phyloP scores from a whole-genome alignment of 2,329 filamentous ascomycete species.

The Colletotrichum caudatum region DNA sequence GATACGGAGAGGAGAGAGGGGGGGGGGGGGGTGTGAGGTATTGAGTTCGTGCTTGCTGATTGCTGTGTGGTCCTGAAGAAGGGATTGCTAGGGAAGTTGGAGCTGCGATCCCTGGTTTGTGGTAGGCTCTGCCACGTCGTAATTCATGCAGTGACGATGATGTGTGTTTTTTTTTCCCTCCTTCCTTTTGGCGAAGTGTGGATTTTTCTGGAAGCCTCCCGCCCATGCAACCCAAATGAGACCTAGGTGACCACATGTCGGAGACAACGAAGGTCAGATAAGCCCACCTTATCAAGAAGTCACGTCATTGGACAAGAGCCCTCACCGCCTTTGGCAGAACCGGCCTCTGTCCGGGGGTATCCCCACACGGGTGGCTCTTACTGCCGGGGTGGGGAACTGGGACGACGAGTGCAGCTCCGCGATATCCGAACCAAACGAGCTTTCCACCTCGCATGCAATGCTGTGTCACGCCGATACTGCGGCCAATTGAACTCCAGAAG shows the following conservation, averaged over 20 bases:
- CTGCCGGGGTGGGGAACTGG: background rate
- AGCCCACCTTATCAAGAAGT: constrained; percentile 12
- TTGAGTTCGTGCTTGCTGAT: constrained; percentile 6
- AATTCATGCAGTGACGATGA: constrained; percentile 21
- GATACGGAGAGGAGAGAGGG: too few relatives aligned
- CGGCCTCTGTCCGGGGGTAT: background rate
- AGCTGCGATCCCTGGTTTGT: constrained; percentile 6
- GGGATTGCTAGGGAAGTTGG: background rate
- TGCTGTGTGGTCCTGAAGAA: background rate
- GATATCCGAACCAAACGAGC: constrained; percentile 13
- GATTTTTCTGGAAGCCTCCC: constrained; percentile 35
- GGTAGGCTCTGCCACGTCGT: constrained; percentile 18
- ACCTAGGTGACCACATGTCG: constrained; percentile 11
- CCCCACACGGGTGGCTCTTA: constrained; percentile 17
- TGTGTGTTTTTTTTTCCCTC: background rate
- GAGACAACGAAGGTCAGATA: constrained; percentile 20
- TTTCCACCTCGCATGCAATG: background rate
- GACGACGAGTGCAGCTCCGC: constrained; percentile 9
- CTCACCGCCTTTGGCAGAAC: constrained; percentile 35
- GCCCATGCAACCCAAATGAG: background rate
- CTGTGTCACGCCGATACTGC: background rate
- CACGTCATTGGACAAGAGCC: constrained; percentile 10
- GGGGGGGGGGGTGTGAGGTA: background rate
- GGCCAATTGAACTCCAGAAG: constrained; percentile 1
- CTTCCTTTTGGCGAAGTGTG: constrained; percentile 8